These are phyloP conservation scores for Ophiocordyceps camponoti-rufipedis DNA, from an alignment of 2,329 filamentous ascomycete species.

Conservation along the genomic window DNA sequence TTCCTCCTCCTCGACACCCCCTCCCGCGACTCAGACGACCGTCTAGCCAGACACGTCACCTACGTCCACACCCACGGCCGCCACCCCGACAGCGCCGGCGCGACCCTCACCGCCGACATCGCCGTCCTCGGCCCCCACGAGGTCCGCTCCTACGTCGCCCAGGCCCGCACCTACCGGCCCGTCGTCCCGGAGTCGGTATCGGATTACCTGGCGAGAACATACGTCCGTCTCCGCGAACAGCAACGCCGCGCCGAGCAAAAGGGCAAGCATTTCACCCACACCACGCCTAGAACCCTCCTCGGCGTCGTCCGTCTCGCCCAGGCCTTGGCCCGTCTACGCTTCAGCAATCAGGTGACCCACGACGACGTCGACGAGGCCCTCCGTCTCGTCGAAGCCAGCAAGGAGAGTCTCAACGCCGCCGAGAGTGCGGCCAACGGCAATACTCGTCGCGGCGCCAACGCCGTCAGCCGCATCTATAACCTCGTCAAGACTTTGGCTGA, in stretches of 20 bases:
- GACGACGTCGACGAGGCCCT: conserved; percentile 95
- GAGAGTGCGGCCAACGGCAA: conserved; percentile 14
- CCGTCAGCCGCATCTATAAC: conserved; percentile 85
- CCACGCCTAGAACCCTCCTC: conserved; percentile 80
- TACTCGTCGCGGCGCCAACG: conserved; percentile 50
- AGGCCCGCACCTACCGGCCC: conserved; percentile 77
- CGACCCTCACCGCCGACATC: conserved; percentile 24
- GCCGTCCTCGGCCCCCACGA: conserved; percentile 84
- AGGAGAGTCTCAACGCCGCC: conserved; percentile 68
- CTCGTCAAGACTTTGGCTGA: conserved; percentile 79
- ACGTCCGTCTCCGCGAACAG: conserved; percentile 82
- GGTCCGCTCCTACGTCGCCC: conserved; percentile 88
- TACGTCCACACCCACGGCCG: conserved; percentile 94
- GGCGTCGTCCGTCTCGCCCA: conserved; percentile 87
- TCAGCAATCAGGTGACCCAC: conserved; percentile 65
- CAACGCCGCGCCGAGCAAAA: conserved; percentile 81
- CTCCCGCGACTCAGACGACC: conserved; percentile 72
- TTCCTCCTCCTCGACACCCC: conserved; percentile 95
- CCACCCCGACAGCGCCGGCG: conserved; percentile 47
- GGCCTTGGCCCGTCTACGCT: conserved; percentile 79
- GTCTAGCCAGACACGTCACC: conserved; percentile 87
- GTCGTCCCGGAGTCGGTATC: conserved; percentile 69
- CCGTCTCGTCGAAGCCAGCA: conserved; percentile 79
- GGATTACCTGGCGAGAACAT: conserved; percentile 94
- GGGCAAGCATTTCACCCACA: conserved; percentile 87